Evolutionary conservation across 1,284 basidiomycete genomes (phyloP), one percentile per base, ranked within the genome.

Genomic region (Cutaneotrichosporon daszewskae): DNA sequence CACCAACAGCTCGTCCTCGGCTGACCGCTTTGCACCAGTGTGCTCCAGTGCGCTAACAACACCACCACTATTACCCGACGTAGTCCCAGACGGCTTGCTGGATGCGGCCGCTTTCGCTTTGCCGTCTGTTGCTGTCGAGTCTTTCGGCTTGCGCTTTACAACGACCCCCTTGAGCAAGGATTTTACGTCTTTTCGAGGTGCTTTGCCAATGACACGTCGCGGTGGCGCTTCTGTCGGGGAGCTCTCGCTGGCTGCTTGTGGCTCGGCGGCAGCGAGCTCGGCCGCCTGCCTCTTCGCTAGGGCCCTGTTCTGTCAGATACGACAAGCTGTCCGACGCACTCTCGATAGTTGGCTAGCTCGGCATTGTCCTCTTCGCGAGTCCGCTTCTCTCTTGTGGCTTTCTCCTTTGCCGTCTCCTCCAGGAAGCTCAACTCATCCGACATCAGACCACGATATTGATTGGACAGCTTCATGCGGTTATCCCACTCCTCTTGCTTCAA

Each of bases 401-500:
- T 80, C 52, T 83, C 82, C 59, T 84, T 82, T 40, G 83, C 77
- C 48, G 89, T 76, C 11, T 85, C 84, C 59, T 88, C 84, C 32
- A 94, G 77, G 64, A 92, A 94, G 69, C 84, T 79, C 50, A 89
- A 82, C 63, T 94, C 89, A 65, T 92, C 89, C 54, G 87, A 85
- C 62, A 90, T 85, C 18, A 94, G 74, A 2, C 88, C 87, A 47
- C 89, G 82, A 63, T 91, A 94, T 61, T 94, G 89, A 64, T 92
- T 92, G 38, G 84, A 85, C 71, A 94, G 77, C 68, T 90, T 91
- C 64, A 84, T 87, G 66, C 85, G 85, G 64, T 88, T 84, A 63
- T 92, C 89, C 85, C 87, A 92, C 79, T 90, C 85, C 70, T 91
- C 87, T 71, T 89, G 86, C 69, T 91, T 91, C 53, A 84, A 81